Evolutionary conservation across 306 rosid species (phyloP).

Genomic region (Gastrolobium bilobum): DNA sequence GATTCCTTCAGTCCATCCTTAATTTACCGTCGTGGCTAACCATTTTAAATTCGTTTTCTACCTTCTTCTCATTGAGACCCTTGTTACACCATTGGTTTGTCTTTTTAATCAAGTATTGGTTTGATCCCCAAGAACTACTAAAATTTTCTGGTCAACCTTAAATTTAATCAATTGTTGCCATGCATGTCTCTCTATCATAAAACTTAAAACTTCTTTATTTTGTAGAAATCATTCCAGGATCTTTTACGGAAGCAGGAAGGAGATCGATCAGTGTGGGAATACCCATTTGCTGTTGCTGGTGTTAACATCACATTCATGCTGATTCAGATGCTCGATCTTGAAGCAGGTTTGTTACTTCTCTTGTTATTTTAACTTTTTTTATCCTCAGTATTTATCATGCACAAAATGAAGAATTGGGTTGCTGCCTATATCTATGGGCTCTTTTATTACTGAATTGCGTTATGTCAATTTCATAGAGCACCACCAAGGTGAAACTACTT

Average conservation of each 20-base stretch:
- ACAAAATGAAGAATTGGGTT: constrained; percentile 23
- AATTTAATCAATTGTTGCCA: constrained; percentile 32
- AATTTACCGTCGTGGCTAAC: not conserved
- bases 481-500: constrained; percentile 13
- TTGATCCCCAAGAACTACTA: not conserved
- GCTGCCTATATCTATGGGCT: constrained; percentile 3
- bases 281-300: constrained; percentile 99
- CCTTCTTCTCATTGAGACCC: not conserved
- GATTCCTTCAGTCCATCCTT: not conserved
- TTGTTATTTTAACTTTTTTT: constrained; percentile 14
- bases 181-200: constrained; percentile 28
- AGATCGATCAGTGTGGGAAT: constrained; percentile 96
- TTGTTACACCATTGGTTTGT: not conserved
- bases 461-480: constrained; percentile 17
- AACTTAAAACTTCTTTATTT: constrained; percentile 43
- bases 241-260: constrained; percentile 97
- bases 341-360: constrained; percentile 77
- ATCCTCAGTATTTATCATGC: constrained; percentile 8
- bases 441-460: constrained; percentile 16
- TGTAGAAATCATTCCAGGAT: constrained; percentile 95
- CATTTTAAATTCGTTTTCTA: not conserved
- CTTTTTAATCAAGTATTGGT: constrained; percentile 21
- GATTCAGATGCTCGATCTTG: constrained; percentile 97
- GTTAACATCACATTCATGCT: constrained; percentile 99
- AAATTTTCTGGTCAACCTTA: not conserved